These are phyloP conservation scores for Schizochytrium sp. DNA, from an alignment of 108 stramenopile genomes.

Conservation along the genomic window DNA sequence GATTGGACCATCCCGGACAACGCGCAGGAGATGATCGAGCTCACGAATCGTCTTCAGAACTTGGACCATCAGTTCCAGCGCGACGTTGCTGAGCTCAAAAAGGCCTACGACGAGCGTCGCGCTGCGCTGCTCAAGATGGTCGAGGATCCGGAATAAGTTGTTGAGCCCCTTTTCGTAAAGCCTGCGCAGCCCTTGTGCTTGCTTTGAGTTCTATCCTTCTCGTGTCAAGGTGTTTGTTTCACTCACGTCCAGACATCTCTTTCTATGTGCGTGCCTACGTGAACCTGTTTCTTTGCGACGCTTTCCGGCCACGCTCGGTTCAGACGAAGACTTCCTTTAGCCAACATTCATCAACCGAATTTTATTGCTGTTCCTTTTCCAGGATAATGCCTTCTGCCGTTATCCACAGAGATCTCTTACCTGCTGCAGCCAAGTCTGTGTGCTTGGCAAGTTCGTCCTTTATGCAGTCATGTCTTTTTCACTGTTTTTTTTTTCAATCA, in stretches of 20 bases:
- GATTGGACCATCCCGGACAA: background rate
- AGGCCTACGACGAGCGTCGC: background rate
- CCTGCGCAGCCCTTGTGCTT: too few relatives aligned
- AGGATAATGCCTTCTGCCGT: background rate
- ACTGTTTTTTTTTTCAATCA: too few relatives aligned
- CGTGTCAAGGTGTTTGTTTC: too few relatives aligned
- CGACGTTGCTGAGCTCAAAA: background rate
- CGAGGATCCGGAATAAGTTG: background rate
- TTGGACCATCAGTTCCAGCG: conserved; percentile 3
- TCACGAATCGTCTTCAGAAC: background rate
- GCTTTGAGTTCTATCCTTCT: too few relatives aligned
- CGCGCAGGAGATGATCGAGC: background rate
- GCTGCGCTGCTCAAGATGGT: background rate
- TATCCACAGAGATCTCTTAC: background rate
- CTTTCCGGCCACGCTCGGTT: too few relatives aligned
- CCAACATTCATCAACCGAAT: background rate
- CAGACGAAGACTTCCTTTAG: background rate
- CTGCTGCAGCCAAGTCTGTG: background rate
- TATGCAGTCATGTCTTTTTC: too few relatives aligned
- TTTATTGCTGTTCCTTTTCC: background rate
- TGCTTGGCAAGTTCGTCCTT: background rate
- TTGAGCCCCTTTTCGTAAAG: too few relatives aligned
- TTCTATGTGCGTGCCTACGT: too few relatives aligned
- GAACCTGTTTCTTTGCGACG: too few relatives aligned
- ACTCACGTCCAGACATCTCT: too few relatives aligned